These are phyloP conservation scores for Babesia caballi DNA, from an alignment of 169 alveolate species.

Conservation along the genomic window DNA sequence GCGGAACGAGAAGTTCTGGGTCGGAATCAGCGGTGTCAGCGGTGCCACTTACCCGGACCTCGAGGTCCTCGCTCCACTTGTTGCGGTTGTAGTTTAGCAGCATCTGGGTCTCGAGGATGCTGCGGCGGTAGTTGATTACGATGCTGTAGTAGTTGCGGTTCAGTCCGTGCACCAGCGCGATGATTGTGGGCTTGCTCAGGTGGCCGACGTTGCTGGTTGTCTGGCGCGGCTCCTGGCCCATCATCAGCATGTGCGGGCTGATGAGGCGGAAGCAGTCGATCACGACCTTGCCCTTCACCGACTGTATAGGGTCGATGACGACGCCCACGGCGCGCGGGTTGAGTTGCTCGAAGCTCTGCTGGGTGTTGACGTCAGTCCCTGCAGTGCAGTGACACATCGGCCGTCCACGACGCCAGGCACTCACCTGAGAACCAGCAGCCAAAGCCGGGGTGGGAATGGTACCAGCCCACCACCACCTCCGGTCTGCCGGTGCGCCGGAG, in stretches of 20 bases:
- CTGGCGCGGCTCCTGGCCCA: slow-evolving; percentile 97
- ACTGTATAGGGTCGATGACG: slow-evolving; percentile 99
- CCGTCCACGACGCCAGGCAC: not conserved
- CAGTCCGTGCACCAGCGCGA: slow-evolving; percentile 94
- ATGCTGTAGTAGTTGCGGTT: slow-evolving; percentile 96
- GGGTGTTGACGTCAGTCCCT: slow-evolving; percentile 97
- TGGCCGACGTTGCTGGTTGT: slow-evolving; percentile 98
- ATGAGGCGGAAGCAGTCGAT: slow-evolving; percentile 99
- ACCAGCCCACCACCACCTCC: slow-evolving; percentile 98
- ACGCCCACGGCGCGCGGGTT: slow-evolving; percentile 98
- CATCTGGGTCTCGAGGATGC: slow-evolving; percentile 95
- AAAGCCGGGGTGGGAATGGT: slow-evolving; percentile 99
- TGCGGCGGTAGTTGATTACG: slow-evolving; percentile 95
- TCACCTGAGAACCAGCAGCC: slow-evolving; percentile 97
- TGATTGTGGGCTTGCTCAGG: slow-evolving; percentile 85
- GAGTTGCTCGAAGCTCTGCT: slow-evolving; percentile 97
- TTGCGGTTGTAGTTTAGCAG: slow-evolving; percentile 92
- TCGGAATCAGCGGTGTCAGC: slow-evolving; percentile 3
- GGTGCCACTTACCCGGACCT: slow-evolving; percentile 71
- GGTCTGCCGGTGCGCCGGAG: slow-evolving; percentile 96
- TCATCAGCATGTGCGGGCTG: slow-evolving; percentile 91
- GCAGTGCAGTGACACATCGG: not conserved
- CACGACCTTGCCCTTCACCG: slow-evolving; percentile 98
- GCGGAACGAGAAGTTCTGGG: slow-evolving; percentile 52
- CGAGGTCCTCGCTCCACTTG: slow-evolving; percentile 94